Evolutionary conservation across 805 yeast species (phyloP).

Genomic region (Komagataella populi): DNA sequence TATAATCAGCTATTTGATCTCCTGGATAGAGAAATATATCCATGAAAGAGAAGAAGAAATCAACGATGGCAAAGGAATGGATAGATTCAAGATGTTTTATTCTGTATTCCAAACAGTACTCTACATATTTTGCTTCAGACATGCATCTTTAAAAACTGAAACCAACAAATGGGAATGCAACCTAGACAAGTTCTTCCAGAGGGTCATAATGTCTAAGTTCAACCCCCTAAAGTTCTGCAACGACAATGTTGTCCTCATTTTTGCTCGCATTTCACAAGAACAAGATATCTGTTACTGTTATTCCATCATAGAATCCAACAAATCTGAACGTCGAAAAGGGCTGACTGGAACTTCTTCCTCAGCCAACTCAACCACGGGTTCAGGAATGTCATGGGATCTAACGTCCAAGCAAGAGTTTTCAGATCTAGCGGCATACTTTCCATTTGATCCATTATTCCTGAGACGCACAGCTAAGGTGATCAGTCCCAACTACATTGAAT

Average conservation of each 20-base stretch:
- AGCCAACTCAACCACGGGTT: not conserved
- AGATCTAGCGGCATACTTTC: slow-evolving; percentile 90
- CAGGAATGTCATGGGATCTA: slow-evolving; percentile 7
- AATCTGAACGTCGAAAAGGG: slow-evolving; percentile 48
- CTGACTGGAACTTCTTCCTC: slow-evolving; percentile 15
- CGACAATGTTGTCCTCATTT: slow-evolving; percentile 84
- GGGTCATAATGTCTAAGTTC: slow-evolving; percentile 75
- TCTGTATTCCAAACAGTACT: slow-evolving; percentile 83
- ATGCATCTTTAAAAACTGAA: slow-evolving; percentile 37
- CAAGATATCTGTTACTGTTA: slow-evolving; percentile 88
- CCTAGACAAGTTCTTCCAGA: slow-evolving; percentile 76
- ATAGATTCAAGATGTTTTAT: slow-evolving; percentile 77
- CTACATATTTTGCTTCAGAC: slow-evolving; percentile 86
- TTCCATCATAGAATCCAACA: slow-evolving; percentile 83
- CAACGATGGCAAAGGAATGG: slow-evolving; percentile 64
- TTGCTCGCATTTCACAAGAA: slow-evolving; percentile 84
- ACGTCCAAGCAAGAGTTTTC: slow-evolving; percentile 68
- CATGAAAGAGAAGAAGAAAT: slow-evolving; percentile 80
- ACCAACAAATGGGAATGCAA: slow-evolving; percentile 55
- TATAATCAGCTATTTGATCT: slow-evolving; percentile 68
- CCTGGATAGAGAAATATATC: slow-evolving; percentile 75
- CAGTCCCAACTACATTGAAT: slow-evolving; percentile 53
- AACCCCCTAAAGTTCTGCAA: slow-evolving; percentile 91
- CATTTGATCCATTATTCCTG: slow-evolving; percentile 83
- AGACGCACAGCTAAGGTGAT: slow-evolving; percentile 44